Conservation (phyloP, 495 filamentous ascomycete species). For the Podospora didyma region DNA sequence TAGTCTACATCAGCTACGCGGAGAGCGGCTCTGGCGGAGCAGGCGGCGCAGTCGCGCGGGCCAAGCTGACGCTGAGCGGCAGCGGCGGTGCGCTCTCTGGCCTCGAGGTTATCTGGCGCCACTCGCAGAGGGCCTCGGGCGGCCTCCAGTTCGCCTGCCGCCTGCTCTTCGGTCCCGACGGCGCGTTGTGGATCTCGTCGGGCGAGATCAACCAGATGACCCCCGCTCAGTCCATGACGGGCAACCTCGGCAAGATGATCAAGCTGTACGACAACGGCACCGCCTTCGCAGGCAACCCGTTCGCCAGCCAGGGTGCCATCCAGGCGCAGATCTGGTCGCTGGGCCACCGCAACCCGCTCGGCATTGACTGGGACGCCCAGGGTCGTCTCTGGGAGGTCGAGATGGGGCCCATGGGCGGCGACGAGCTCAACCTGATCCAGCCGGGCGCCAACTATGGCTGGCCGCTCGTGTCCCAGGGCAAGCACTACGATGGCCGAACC, state of each 20-base stretch:
- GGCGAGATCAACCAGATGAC: conserved; percentile 33
- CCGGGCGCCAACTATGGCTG: conserved; percentile 34
- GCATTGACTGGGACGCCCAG: conserved; percentile 34
- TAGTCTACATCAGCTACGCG: conserved; percentile 37
- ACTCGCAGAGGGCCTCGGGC: conserved; percentile 26
- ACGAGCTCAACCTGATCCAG: conserved; percentile 35
- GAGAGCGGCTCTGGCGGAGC: conserved; percentile 28
- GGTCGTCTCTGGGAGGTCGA: conserved; percentile 36
- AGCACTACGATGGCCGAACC: conserved; percentile 32
- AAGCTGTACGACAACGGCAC: conserved; percentile 34
- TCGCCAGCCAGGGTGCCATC: conserved; percentile 27
- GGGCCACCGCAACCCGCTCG: conserved; percentile 34
- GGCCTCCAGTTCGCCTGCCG: conserved; percentile 30
- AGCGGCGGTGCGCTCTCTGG: conserved; percentile 31
- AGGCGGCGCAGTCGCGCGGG: conserved; percentile 30
- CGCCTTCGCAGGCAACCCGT: conserved; percentile 31
- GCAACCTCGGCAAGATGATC: conserved; percentile 36
- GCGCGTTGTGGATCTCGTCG: conserved; percentile 33
- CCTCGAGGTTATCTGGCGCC: conserved; percentile 34
- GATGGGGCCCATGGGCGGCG: conserved; percentile 36
- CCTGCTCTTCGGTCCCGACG: conserved; percentile 29
- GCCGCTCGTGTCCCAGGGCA: conserved; percentile 31
- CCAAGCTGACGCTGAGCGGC: conserved; percentile 30
- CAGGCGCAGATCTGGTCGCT: conserved; percentile 31
- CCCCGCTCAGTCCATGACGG: conserved; percentile 31